Base-by-base conservation (phyloP, 2,329 filamentous ascomycete genomes). In the Eutypella sp. region DNA sequence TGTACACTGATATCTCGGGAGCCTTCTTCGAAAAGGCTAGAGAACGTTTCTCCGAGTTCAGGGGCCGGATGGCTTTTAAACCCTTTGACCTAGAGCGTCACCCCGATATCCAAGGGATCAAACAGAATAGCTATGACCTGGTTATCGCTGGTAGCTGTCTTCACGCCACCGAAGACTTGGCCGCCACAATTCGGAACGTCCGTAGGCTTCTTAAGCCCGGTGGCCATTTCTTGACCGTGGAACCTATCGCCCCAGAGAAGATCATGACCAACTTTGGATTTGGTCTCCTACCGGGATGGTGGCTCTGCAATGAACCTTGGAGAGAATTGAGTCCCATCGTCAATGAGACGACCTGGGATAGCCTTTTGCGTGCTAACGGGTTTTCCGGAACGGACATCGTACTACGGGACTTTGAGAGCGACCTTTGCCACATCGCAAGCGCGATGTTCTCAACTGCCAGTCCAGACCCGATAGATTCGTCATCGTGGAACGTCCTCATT, bases 131-230 rank as follows among this genome's bases (percentile, higher is more conserved):
- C 1, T 58, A 51, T 34, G 53, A 56, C 31, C 29, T 55, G 3
- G 41, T 57, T 7, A 44, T 58, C 22, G 53, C 54, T 5, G 54
- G 51, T 1, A 50, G 50, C 41, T 53, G 54, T 0, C 29, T 57
- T 13, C 54, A 57, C 15, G 51, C 53, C 8, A 54, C 54, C 2
- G 29, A 24, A 18, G 38, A 56, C 23, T 45, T 58, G 2, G 31
- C 16, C 3, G 37, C 40, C 2, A 52, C 53, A 3, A 29, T 57
- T 5, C 42, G 40, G 11, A 56, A 56, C 22, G 29, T 57, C 6
- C 50, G 31, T 1, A 46, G 27, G 9, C 5, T 41, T 2, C 34
- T 58, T 10, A 54, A 46, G 22, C 46, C 49, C 0, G 47, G 51
- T 1, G 56, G 56, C 8, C 42, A 39, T 3, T 36, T 58, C 18